Evolutionary conservation across 352 stramenopile species (phyloP), one percentile per base, ranked within the genome.

Genomic region (Globisporangium takayamanum): DNA sequence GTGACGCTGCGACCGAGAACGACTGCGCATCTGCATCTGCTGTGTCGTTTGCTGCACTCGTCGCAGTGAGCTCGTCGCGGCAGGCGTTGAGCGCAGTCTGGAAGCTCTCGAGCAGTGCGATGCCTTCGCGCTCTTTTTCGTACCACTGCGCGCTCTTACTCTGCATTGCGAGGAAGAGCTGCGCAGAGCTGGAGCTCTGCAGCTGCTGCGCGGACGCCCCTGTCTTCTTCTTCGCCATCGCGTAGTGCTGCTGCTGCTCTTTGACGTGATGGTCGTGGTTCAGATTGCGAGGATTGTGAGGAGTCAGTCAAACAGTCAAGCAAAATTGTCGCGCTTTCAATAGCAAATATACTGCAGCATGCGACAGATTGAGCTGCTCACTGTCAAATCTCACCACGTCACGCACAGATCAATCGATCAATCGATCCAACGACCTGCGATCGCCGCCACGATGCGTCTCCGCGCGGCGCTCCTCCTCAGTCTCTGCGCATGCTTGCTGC

Each of bases 61-160:
- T 20, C 0, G 41, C 18, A 1, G 22, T 26, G 28, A 66, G 42
- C 46, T 64, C 62, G 26, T 66, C 62, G 64, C 78, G 67, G 41
- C 71, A 64, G 20, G 66, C 78, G 30, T 79, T 50, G 50, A 90
- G 55, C 54, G 81, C 81, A 51, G 71, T 82, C 68, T 91, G 75
- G 59, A 91, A 89, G 41, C 61, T 60, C 51, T 91, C 81, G 51
- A 91, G 76, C 33, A 84, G 55, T 25, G 71, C 67, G 52, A 89
- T 87, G 59, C 77, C 81, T 44, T 79, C 77, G 49, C 79, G 78
- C 64, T 89, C 81, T 42, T 76, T 81, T 42, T 71, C 58, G 55
- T 84, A 80, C 81, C 81, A 91, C 46, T 60, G 56, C 47, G 67
- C 51, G 16, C 64, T 59, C 44, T 81, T 78, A 61, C 63, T 54